Conservation (phyloP, 139 green algal species). For the Trebouxia sp. region DNA sequence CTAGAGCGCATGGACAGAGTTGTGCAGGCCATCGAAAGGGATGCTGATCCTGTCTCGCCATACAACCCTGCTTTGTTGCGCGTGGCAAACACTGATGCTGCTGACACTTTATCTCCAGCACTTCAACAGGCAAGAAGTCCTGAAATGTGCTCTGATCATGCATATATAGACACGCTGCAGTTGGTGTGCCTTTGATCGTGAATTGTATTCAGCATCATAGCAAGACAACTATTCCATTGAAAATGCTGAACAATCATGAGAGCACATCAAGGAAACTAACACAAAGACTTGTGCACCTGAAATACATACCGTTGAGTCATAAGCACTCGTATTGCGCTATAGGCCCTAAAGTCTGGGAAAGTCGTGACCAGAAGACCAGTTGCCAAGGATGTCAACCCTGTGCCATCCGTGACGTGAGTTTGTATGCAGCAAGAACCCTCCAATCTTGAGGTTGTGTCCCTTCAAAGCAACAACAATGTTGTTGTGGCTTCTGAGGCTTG, state of each 20-base stretch:
- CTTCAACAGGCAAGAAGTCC: neutral
- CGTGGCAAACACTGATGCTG: neutral
- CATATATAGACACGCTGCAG: neutral
- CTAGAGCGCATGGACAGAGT: slow-evolving; percentile 18
- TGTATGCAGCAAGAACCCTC: neutral
- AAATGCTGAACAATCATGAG: neutral
- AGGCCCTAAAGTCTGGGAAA: slow-evolving; percentile 7
- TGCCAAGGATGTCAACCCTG: slow-evolving; percentile 10
- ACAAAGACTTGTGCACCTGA: neutral
- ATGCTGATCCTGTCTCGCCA: neutral
- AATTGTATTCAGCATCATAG: neutral
- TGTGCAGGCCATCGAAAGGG: neutral
- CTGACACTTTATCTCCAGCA: neutral
- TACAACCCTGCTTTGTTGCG: neutral
- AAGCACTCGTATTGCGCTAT: neutral
- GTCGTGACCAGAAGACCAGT: slow-evolving; percentile 6
- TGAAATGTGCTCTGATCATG: neutral
- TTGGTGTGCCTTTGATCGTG: neutral
- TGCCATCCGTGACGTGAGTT: neutral
- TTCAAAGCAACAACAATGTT: too few relatives aligned
- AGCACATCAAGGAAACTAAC: too few relatives aligned
- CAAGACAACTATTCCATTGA: neutral
- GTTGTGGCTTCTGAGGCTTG: too few relatives aligned
- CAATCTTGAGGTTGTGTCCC: too few relatives aligned
- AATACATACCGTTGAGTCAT: too few relatives aligned